Conservation (phyloP, 192 early-diverging fungal genomes). For the Podila clonocystis region DNA sequence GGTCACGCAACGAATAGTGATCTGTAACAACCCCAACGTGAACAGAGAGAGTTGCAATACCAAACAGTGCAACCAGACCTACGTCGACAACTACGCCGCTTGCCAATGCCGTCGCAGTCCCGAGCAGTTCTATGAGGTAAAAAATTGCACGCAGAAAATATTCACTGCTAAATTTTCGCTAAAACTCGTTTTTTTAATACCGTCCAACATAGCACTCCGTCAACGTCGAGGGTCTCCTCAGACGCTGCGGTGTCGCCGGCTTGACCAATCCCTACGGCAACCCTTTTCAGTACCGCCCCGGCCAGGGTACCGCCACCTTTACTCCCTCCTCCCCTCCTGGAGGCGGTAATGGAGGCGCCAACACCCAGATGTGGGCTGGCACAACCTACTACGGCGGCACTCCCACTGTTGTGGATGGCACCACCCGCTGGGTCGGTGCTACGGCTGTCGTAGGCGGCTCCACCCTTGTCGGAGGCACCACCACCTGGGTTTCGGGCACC, state of each 20-base stretch:
- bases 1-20: neutral
- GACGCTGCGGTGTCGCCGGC: constrained; percentile 5
- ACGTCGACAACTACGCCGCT: constrained; percentile 3
- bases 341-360: neutral
- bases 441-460: constrained; percentile 7
- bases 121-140: constrained; percentile 6
- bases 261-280: constrained; percentile 16
- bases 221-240: constrained; percentile 20
- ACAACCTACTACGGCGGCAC: constrained; percentile 6
- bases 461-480: constrained; percentile 1
- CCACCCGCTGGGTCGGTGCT: constrained; percentile 1
- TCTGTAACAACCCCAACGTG: constrained; percentile 14
- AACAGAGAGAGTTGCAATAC: neutral
- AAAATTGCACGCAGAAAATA: neutral
- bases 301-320: constrained; percentile 21
- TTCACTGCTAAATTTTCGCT: neutral
- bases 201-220: neutral
- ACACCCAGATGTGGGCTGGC: neutral
- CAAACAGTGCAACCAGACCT: constrained; percentile 9
- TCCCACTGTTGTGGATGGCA: neutral
- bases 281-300: constrained; percentile 8
- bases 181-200: neutral
- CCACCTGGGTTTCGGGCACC: constrained; percentile 10
- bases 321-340: neutral
- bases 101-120: constrained; percentile 5